These are phyloP conservation scores for Xylaria digitata DNA, from an alignment of 2,329 filamentous ascomycete species.

Conservation along the genomic window DNA sequence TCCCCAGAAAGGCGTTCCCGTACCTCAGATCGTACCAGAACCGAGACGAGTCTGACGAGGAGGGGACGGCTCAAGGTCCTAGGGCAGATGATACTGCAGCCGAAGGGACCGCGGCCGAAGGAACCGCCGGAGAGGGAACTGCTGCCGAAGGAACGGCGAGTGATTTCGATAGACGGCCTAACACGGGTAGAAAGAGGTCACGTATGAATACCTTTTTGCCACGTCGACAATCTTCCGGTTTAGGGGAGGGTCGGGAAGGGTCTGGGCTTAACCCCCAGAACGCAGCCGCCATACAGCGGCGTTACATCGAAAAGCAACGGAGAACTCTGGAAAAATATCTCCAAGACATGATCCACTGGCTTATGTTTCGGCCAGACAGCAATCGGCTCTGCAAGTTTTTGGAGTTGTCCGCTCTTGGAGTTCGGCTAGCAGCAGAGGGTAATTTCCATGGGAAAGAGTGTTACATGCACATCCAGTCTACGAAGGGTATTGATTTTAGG, in stretches of 20 bases:
- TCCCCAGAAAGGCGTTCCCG: slow-evolving; percentile 88
- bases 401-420: slow-evolving; percentile 91
- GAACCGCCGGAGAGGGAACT: slow-evolving; percentile 58
- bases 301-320: slow-evolving; percentile 85
- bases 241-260: slow-evolving; percentile 60
- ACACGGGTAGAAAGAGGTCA: slow-evolving; percentile 60
- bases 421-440: slow-evolving; percentile 91
- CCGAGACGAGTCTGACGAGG: slow-evolving; percentile 82
- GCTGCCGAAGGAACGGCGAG: slow-evolving; percentile 74
- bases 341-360: slow-evolving; percentile 92
- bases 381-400: slow-evolving; percentile 96
- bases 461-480: slow-evolving; percentile 89
- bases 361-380: slow-evolving; percentile 96
- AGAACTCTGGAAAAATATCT: slow-evolving; percentile 89
- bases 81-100: slow-evolving; percentile 52
- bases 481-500: slow-evolving; percentile 87
- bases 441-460: slow-evolving; percentile 99
- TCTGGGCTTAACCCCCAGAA: slow-evolving; percentile 58
- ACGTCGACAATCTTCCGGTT: slow-evolving; percentile 64
- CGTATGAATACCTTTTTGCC: slow-evolving; percentile 65
- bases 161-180: slow-evolving; percentile 69
- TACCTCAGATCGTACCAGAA: slow-evolving; percentile 86
- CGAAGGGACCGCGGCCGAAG: slow-evolving; percentile 56
- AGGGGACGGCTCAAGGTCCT: slow-evolving; percentile 61
- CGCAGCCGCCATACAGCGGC: slow-evolving; percentile 64